Evolutionary conservation across 2,329 filamentous ascomycete genomes (phyloP).

Genomic region (Monilinia fructicola): DNA sequence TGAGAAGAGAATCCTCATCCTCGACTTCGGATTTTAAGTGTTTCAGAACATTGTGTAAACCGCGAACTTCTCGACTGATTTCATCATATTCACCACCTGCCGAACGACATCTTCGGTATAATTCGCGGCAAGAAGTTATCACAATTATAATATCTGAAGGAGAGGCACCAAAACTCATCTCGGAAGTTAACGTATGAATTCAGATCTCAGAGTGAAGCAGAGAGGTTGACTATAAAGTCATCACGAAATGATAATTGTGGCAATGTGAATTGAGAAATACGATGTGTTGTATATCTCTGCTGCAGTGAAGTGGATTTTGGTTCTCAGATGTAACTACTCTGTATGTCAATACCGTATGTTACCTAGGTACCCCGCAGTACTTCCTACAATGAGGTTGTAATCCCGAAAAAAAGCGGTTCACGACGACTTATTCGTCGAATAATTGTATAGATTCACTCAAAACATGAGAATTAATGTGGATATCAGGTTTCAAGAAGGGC

Average conservation of each 20-base stretch:
- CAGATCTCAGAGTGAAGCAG: not conserved
- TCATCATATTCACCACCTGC: conserved; percentile 51
- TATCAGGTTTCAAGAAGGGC: conserved; percentile 7
- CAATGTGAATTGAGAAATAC: not conserved
- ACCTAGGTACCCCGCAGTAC: conserved; percentile 13
- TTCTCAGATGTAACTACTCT: not conserved
- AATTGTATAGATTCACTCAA: not conserved
- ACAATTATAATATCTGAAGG: conserved; percentile 53
- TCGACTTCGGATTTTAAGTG: conserved; percentile 59
- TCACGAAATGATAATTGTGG: conserved; percentile 7
- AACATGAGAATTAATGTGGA: not conserved
- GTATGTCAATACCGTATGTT: not conserved
- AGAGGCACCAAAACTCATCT: conserved; percentile 39
- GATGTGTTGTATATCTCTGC: conserved; percentile 8
- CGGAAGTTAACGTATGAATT: conserved; percentile 16
- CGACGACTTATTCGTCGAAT: not conserved
- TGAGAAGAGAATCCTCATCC: conserved; percentile 56
- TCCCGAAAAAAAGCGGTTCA: not conserved
- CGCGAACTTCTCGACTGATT: conserved; percentile 51
- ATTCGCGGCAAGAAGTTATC: conserved; percentile 54
- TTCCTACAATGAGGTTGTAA: not conserved
- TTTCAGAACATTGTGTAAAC: conserved; percentile 55
- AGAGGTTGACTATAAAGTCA: conserved; percentile 14
- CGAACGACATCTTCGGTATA: conserved; percentile 55
- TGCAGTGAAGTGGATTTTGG: conserved; percentile 23